phyloP scores from a whole-genome alignment of 495 filamentous ascomycete species.

The Poronia punctata region DNA sequence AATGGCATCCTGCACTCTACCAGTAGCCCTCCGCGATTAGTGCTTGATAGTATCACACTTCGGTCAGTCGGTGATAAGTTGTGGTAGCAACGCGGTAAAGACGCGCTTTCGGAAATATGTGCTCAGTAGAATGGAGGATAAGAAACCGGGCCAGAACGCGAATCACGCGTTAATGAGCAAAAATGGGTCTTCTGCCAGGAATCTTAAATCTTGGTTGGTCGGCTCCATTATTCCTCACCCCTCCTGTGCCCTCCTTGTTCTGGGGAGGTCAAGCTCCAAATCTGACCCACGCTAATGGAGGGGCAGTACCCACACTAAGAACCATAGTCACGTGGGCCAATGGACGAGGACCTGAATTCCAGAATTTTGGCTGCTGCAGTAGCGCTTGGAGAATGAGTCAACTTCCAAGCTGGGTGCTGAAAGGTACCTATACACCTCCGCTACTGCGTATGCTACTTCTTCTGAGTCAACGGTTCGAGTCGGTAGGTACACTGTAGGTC shows the following conservation, averaged over 20 bases:
- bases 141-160: conserved; percentile 1
- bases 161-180: conserved; percentile 6
- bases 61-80: no score
- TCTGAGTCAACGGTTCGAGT: conserved; percentile 4
- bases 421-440: no score
- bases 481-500: background rate
- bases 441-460: background rate
- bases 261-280: no score
- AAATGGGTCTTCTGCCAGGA: background rate
- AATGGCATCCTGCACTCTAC: no score
- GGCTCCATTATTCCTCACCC: no score
- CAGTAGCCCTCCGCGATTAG: no score
- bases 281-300: conserved; percentile 5
- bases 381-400: no score
- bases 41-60: no score
- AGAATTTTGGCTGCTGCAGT: no score
- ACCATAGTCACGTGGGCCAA: background rate
- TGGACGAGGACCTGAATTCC: no score
- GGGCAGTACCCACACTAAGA: background rate
- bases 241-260: no score
- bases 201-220: background rate
- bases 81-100: background rate
- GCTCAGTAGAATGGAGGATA: background rate
- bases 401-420: no score
- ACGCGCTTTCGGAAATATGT: conserved; percentile 1